Percentiles rank a stretch among this genome's conserved stretches.
Evolutionary conservation across 2,329 filamentous ascomycete genomes (phyloP).

Genomic region (Hypoxylon sp.): DNA sequence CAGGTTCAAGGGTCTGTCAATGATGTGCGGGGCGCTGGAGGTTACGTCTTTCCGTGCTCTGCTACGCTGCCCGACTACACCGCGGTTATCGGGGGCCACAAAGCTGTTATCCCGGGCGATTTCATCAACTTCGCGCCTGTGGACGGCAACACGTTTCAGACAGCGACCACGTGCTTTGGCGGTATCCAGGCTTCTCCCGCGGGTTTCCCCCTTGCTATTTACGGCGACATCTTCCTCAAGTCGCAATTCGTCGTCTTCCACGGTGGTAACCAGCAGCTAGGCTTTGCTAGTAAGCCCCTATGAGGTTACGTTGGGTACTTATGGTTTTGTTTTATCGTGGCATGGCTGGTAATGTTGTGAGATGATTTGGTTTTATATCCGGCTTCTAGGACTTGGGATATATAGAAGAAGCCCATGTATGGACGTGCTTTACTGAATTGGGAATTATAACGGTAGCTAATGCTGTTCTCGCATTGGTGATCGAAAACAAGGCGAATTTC

Average conservation of each 20-base stretch:
- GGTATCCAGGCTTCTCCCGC: constrained; percentile 71
- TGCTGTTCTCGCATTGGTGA: constrained; percentile 18
- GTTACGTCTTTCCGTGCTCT: constrained; percentile 70
- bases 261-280: constrained; percentile 60
- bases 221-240: constrained; percentile 80
- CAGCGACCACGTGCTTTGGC: constrained; percentile 71
- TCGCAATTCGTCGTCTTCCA: constrained; percentile 77
- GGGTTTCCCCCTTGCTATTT: constrained; percentile 73
- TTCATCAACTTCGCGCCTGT: constrained; percentile 63
- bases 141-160: constrained; percentile 66
- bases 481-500: background rate
- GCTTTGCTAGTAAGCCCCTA: constrained; percentile 61
- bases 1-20: constrained; percentile 66
- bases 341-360: background rate
- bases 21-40: constrained; percentile 60
- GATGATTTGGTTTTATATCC: constrained; percentile 14
- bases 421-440: constrained; percentile 10
- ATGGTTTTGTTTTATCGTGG: background rate
- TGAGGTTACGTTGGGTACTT: too few species aligned
- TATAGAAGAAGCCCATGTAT: constrained; percentile 6
- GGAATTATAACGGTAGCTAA: constrained; percentile 7
- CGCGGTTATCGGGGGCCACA: constrained; percentile 49
- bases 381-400: constrained; percentile 8
- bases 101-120: constrained; percentile 52
- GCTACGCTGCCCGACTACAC: constrained; percentile 61